Percentiles rank a stretch among this genome's conserved stretches.
Conservation (phyloP, 768 basidiomycete species). For the Collybia mongolica region DNA sequence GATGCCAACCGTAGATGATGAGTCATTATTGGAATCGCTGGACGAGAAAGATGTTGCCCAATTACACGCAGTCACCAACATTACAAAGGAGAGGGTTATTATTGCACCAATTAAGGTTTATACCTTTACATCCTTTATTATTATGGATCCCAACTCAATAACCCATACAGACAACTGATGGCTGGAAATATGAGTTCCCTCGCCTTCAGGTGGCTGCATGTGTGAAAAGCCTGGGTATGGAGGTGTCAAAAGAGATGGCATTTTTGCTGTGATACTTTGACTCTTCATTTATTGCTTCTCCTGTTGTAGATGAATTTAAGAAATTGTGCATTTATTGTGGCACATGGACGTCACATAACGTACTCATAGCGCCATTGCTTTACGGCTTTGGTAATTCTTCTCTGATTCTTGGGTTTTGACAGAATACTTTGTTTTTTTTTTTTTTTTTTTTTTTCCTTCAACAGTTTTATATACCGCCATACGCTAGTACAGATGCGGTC, state of each 20-base stretch:
- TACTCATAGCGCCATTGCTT: too few species aligned
- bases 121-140: slow-evolving; percentile 3
- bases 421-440: too few species aligned
- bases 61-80: slow-evolving; percentile 12
- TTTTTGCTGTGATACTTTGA: slow-evolving; percentile 2
- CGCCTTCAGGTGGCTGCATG: slow-evolving; percentile 10
- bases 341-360: too few species aligned
- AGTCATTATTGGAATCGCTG: slow-evolving; percentile 1
- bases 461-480: too few species aligned
- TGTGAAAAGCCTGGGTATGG: slow-evolving; percentile 11
- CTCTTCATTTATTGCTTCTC: too few species aligned
- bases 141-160: not conserved
- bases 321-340: slow-evolving; percentile 1
- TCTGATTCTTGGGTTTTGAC: too few species aligned
- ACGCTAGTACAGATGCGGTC: too few species aligned
- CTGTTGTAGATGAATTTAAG: not conserved
- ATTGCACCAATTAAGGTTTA: slow-evolving; percentile 24
- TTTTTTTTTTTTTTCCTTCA: too few species aligned
- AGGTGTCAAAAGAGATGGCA: slow-evolving; percentile 10
- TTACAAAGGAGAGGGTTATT: slow-evolving; percentile 15
- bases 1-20: slow-evolving; percentile 3
- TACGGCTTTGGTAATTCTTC: too few species aligned
- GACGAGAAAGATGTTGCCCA: slow-evolving; percentile 10
- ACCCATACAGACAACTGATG: slow-evolving; percentile 3
- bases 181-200: slow-evolving; percentile 10